Percentiles rank a stretch among this genome's conserved stretches.
phyloP scores from a whole-genome alignment of 2,329 filamentous ascomycete species.

The Albifimbria verrucaria region DNA sequence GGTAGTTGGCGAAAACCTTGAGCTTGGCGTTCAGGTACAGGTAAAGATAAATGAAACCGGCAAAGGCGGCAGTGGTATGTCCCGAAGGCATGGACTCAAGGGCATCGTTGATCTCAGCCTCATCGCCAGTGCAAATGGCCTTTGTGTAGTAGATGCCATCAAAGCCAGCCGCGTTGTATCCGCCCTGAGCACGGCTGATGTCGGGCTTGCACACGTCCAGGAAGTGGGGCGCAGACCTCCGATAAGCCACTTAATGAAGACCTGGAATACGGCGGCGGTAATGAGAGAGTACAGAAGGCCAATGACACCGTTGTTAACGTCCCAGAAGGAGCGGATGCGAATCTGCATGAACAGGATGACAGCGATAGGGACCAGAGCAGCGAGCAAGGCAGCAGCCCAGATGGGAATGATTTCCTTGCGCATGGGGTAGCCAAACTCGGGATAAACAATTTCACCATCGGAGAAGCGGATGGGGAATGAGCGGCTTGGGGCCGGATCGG shows the following conservation, averaged over 20 bases:
- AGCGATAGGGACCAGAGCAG: constrained; percentile 60
- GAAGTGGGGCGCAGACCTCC: constrained; percentile 71
- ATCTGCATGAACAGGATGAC: constrained; percentile 66
- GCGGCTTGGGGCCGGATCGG: constrained; percentile 62
- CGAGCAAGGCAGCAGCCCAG: constrained; percentile 65
- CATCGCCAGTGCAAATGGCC: constrained; percentile 66
- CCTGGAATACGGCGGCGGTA: constrained; percentile 70
- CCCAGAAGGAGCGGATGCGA: constrained; percentile 65
- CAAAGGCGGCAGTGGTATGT: constrained; percentile 71
- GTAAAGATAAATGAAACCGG: constrained; percentile 66
- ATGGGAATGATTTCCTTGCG: constrained; percentile 70
- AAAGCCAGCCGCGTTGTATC: constrained; percentile 51
- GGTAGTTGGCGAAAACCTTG: constrained; percentile 71
- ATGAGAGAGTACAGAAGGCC: constrained; percentile 70
- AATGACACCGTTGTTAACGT: constrained; percentile 67
- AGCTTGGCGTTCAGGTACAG: constrained; percentile 77
- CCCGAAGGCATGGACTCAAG: constrained; percentile 72
- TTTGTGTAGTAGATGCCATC: constrained; percentile 64
- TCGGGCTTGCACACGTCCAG: constrained; percentile 65
- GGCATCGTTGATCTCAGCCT: constrained; percentile 61
- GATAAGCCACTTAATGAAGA: constrained; percentile 73
- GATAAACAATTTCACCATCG: constrained; percentile 66
- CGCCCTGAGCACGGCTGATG: constrained; percentile 16
- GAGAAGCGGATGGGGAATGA: constrained; percentile 66
- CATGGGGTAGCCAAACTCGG: constrained; percentile 67